phyloP scores from a whole-genome alignment of 805 yeast species.

The Pichia exigua region DNA sequence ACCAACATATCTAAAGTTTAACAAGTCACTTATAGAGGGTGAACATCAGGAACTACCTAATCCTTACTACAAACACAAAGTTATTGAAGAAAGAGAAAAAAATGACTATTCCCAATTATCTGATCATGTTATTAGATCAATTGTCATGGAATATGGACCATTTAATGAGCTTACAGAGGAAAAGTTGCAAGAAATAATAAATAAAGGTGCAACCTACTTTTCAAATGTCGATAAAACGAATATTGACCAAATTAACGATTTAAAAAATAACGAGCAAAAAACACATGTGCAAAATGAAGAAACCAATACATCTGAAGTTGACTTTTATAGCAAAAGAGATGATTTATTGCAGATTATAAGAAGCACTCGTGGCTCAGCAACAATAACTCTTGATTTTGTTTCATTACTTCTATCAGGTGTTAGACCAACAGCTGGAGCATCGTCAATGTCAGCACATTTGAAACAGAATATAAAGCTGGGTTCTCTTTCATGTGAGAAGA shows the following conservation, averaged over 20 bases:
- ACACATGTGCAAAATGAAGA: constrained; percentile 6
- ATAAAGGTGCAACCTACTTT: background rate
- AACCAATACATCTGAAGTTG: constrained; percentile 23
- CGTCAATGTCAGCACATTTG: constrained; percentile 83
- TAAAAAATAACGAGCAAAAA: constrained; percentile 15
- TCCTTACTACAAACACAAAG: constrained; percentile 7
- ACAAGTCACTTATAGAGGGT: constrained; percentile 9
- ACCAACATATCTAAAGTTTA: constrained; percentile 5
- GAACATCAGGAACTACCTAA: constrained; percentile 10
- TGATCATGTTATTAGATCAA: constrained; percentile 9
- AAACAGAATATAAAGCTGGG: constrained; percentile 69
- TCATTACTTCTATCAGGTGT: constrained; percentile 73
- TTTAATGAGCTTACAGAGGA: constrained; percentile 55
- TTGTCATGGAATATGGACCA: constrained; percentile 26
- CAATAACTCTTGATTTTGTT: constrained; percentile 79
- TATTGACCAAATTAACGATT: constrained; percentile 10
- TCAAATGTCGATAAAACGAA: constrained; percentile 11
- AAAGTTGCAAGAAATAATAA: constrained; percentile 39
- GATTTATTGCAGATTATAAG: constrained; percentile 47
- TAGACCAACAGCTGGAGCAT: constrained; percentile 77
- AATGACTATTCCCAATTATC: constrained; percentile 17
- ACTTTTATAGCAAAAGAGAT: constrained; percentile 42
- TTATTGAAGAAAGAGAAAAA: background rate
- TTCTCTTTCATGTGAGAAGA: constrained; percentile 49
- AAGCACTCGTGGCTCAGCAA: constrained; percentile 79